These are phyloP conservation scores for Trichophyton simii DNA, from an alignment of 2,329 filamentous ascomycete species.

Conservation along the genomic window DNA sequence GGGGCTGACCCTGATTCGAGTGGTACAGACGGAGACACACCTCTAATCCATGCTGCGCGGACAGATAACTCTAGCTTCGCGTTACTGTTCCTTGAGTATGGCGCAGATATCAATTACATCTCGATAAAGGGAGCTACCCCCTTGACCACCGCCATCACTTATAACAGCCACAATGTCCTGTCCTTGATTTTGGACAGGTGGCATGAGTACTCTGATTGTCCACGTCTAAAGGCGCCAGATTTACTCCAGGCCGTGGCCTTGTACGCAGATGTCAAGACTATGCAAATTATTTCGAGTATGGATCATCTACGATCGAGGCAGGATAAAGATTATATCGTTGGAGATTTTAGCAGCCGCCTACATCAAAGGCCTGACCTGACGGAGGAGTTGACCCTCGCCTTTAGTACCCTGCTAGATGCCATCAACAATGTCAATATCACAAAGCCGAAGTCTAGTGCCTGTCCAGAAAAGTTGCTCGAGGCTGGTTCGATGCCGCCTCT, in stretches of 20 bases:
- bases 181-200: slow-evolving; percentile 25
- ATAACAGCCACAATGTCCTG: slow-evolving; percentile 26
- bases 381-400: slow-evolving; percentile 13
- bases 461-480: background rate
- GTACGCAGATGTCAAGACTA: slow-evolving; percentile 22
- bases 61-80: slow-evolving; percentile 22
- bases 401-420: slow-evolving; percentile 12
- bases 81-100: slow-evolving; percentile 24
- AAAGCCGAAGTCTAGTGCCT: background rate
- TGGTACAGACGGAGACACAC: slow-evolving; percentile 22
- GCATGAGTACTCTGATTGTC: slow-evolving; percentile 24
- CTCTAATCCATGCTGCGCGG: slow-evolving; percentile 23
- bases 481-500: background rate
- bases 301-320: slow-evolving; percentile 19
- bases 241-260: slow-evolving; percentile 18
- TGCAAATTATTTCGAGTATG: slow-evolving; percentile 17
- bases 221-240: slow-evolving; percentile 21
- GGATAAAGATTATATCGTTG: slow-evolving; percentile 17
- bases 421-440: background rate
- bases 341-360: slow-evolving; percentile 12
- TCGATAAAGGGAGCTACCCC: slow-evolving; percentile 20
- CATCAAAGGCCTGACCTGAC: slow-evolving; percentile 11
- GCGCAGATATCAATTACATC: slow-evolving; percentile 24
- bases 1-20: slow-evolving; percentile 20
- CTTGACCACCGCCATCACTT: slow-evolving; percentile 23